Percentiles rank a stretch among this genome's conserved stretches.
These are phyloP conservation scores for Panellus pusillus DNA, from an alignment of 768 basidiomycete genomes.

Conservation along the genomic window DNA sequence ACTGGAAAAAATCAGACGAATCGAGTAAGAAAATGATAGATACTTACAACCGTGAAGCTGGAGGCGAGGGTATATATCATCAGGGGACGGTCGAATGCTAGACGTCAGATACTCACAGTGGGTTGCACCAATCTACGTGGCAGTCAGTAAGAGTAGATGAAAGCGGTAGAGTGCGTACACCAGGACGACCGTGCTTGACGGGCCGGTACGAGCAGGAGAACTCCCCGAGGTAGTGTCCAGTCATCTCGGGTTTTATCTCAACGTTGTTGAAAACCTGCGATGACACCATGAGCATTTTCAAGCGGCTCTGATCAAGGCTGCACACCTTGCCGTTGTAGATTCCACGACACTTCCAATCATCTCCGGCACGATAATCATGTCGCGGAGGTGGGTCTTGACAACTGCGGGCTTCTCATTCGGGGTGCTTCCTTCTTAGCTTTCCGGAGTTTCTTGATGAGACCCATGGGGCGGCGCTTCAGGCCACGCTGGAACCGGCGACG, in stretches of 20 bases:
- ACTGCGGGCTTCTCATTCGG: constrained; percentile 98
- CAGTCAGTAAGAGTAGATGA: constrained; percentile 14
- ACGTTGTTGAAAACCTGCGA: constrained; percentile 89
- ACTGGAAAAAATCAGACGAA: constrained; percentile 37
- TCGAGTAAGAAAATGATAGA: not conserved
- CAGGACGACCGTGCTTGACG: constrained; percentile 99
- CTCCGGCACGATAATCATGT: constrained; percentile 99
- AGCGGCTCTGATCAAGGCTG: constrained; percentile 1
- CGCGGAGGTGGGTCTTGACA: constrained; percentile 98
- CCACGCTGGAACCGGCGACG: constrained; percentile 99
- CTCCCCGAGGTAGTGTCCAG: constrained; percentile 98
- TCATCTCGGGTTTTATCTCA: constrained; percentile 99
- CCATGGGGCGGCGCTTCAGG: constrained; percentile 97
- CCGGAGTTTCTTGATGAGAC: constrained; percentile 98
- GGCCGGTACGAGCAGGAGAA: constrained; percentile 97
- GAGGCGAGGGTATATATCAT: constrained; percentile 14
- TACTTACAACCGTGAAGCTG: constrained; percentile 76
- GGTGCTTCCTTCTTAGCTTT: constrained; percentile 99
- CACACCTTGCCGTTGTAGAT: constrained; percentile 97
- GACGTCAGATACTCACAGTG: constrained; percentile 59
- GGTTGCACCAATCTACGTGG: constrained; percentile 78
- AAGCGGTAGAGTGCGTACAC: constrained; percentile 61
- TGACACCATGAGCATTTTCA: no score
- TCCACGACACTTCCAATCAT: constrained; percentile 98
- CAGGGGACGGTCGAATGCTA: not conserved